phyloP scores from a whole-genome alignment of 2,329 filamentous ascomycete genomes.

The Proliferodiscus dingleyae region DNA sequence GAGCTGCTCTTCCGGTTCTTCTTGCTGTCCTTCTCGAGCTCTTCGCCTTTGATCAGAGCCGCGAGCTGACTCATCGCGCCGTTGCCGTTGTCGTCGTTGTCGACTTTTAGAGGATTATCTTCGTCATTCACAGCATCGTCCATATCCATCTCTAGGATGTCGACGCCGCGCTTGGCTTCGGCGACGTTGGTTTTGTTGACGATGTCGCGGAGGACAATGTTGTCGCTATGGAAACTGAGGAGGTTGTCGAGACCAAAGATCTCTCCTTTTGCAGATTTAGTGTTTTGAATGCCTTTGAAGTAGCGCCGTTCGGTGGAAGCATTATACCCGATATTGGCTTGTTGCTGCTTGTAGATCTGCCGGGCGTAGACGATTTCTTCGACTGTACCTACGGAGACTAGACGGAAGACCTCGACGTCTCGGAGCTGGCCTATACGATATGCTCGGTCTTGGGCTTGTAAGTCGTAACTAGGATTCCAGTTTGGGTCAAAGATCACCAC shows the following conservation, averaged over 20 bases:
- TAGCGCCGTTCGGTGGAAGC: slow-evolving; percentile 89
- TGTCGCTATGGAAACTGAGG: slow-evolving; percentile 74
- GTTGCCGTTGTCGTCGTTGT: slow-evolving; percentile 46
- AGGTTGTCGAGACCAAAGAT: slow-evolving; percentile 89
- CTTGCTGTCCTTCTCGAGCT: slow-evolving; percentile 36
- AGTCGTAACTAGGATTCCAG: slow-evolving; percentile 93
- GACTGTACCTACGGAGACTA: slow-evolving; percentile 86
- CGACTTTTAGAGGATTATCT: slow-evolving; percentile 37
- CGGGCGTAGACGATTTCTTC: slow-evolving; percentile 96
- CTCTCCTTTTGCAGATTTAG: slow-evolving; percentile 78
- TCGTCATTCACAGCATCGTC: slow-evolving; percentile 54
- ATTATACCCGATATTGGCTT: slow-evolving; percentile 95
- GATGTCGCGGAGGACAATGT: slow-evolving; percentile 83
- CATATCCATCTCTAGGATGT: slow-evolving; percentile 71
- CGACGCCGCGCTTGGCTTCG: slow-evolving; percentile 81
- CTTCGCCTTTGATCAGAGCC: slow-evolving; percentile 48
- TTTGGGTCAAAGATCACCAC: slow-evolving; percentile 96
- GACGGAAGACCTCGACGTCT: slow-evolving; percentile 91
- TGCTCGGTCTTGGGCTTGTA: slow-evolving; percentile 93
- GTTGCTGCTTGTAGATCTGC: slow-evolving; percentile 98
- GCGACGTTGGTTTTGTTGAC: slow-evolving; percentile 98
- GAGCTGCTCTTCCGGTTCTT: slow-evolving; percentile 39
- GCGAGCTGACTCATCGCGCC: slow-evolving; percentile 71
- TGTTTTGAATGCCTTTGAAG: slow-evolving; percentile 89
- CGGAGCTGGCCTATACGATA: slow-evolving; percentile 91